phyloP scores from a whole-genome alignment of 441 rosid species.

The Mallotus repandus region DNA sequence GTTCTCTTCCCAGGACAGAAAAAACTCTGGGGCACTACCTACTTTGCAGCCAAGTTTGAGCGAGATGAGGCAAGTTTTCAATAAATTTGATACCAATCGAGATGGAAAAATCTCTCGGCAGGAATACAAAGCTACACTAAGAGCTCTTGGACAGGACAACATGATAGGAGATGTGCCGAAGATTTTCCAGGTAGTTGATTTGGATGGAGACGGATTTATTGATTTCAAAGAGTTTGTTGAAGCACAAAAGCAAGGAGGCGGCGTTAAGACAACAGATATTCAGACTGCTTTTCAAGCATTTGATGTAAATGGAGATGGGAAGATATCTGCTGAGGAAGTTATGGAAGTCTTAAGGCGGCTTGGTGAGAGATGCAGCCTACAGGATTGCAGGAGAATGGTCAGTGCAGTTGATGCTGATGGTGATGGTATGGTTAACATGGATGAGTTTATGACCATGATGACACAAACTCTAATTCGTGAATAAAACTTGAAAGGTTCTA shows the following conservation, averaged over 20 bases:
- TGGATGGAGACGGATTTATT: constrained; percentile 84
- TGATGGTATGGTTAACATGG: constrained; percentile 68
- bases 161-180: constrained; percentile 46
- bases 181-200: constrained; percentile 67
- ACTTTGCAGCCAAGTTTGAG: constrained; percentile 51
- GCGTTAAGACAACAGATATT: constrained; percentile 53
- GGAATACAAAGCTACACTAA: constrained; percentile 70
- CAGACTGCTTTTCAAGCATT: constrained; percentile 59
- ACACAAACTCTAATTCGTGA: constrained; percentile 27
- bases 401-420: constrained; percentile 72
- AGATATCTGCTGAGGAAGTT: constrained; percentile 78
- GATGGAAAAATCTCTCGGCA: constrained; percentile 82
- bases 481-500: not conserved
- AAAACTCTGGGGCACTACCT: constrained; percentile 35
- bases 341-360: constrained; percentile 62
- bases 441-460: constrained; percentile 86
- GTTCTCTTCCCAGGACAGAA: constrained; percentile 57
- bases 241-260: constrained; percentile 60
- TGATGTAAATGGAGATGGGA: constrained; percentile 72
- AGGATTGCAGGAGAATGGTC: constrained; percentile 76
- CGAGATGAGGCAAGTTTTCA: constrained; percentile 67
- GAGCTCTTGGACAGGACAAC: constrained; percentile 58
- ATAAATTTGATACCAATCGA: constrained; percentile 63
- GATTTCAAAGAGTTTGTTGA: constrained; percentile 77
- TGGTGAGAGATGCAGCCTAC: constrained; percentile 70